phyloP scores from a whole-genome alignment of 768 basidiomycete species.

The Thelephora ganbajun region DNA sequence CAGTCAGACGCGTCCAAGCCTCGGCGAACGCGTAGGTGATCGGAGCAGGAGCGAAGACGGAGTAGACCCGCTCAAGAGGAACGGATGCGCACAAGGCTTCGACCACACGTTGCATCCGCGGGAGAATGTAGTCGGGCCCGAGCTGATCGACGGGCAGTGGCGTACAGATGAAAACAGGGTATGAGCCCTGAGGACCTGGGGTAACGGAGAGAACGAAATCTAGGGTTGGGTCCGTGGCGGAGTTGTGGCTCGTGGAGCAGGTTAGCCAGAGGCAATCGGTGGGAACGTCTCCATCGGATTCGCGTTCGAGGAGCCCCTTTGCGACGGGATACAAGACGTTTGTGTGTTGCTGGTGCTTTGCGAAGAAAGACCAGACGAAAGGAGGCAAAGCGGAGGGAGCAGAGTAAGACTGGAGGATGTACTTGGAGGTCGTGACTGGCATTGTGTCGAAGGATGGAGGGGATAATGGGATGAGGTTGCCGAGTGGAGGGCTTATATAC shows the following conservation, averaged over 20 bases:
- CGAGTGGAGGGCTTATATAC: too few relatives aligned
- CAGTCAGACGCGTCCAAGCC: constrained; percentile 34
- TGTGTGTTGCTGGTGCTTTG: constrained; percentile 22
- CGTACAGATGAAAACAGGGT: constrained; percentile 53
- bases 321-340: constrained; percentile 31
- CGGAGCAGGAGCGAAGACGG: constrained; percentile 43
- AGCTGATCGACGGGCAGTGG: constrained; percentile 17
- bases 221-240: constrained; percentile 11
- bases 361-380: constrained; percentile 23
- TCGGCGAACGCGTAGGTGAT: constrained; percentile 32
- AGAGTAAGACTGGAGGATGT: constrained; percentile 11
- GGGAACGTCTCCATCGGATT: constrained; percentile 1
- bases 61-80: constrained; percentile 36
- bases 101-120: constrained; percentile 30
- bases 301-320: constrained; percentile 11
- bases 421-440: constrained; percentile 1
- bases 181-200: constrained; percentile 35
- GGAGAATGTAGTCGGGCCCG: constrained; percentile 19
- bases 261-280: constrained; percentile 18
- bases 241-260: constrained; percentile 5
- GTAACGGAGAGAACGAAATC: constrained; percentile 50
- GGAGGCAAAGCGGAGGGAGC: constrained; percentile 23
- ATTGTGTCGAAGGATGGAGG: constrained; percentile 1
- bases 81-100: constrained; percentile 22
- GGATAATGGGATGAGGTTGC: not conserved